These are phyloP conservation scores for Mycena albidolilacea DNA, from an alignment of 768 basidiomycete species.

Conservation along the genomic window DNA sequence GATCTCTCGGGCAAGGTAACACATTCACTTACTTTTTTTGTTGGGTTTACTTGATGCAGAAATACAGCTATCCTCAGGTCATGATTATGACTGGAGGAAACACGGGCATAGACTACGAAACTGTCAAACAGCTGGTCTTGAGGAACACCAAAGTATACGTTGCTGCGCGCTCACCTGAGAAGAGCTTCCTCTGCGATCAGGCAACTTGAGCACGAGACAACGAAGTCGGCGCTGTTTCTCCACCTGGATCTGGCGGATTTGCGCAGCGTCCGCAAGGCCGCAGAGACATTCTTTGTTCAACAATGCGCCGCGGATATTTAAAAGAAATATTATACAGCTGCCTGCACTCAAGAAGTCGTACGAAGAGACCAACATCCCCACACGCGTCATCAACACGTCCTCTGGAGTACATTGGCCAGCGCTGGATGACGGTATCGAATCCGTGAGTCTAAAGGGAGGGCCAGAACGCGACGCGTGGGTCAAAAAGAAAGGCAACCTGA, in stretches of 20 bases:
- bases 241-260: not conserved
- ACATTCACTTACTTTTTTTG: not conserved
- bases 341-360: not conserved
- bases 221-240: not conserved
- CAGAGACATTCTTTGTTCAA: constrained; percentile 4
- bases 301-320: not conserved
- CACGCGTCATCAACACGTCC: not conserved
- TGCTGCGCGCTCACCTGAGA: not conserved
- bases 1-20: not conserved
- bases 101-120: not conserved
- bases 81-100: not conserved
- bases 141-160: not conserved
- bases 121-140: not conserved
- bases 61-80: not conserved
- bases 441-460: not conserved
- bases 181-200: not conserved
- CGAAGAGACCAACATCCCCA: not conserved
- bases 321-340: not conserved
- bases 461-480: not conserved
- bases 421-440: not conserved
- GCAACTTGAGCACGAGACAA: not conserved
- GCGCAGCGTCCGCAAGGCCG: not conserved
- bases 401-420: not conserved
- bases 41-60: not conserved
- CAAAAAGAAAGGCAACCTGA: not conserved